Evolutionary conservation across 2,329 filamentous ascomycete species (phyloP), one percentile per base, ranked within the genome.

Genomic region (Tolypocladium amazonense): DNA sequence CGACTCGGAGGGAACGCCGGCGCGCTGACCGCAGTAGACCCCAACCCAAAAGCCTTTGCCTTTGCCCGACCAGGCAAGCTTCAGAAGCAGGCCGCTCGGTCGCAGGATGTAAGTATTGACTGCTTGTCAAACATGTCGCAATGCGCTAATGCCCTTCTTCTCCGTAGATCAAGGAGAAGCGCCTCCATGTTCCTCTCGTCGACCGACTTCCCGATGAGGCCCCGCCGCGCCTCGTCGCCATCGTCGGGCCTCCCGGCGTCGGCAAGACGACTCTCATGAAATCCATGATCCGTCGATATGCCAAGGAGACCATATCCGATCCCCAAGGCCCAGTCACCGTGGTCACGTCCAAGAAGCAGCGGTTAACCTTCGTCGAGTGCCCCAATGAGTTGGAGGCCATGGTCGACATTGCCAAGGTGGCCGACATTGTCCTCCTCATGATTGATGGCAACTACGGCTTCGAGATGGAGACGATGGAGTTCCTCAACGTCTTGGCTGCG

Each of bases 381-480:
- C 92, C 95, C n/a, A 93, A 97, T 71, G 92, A 94, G 67, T 84
- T 99, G 58, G 92, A 95, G 63, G 89, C 90, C 65, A 97, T 97
- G 90, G 92, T 99, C 64, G 94, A 99, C 74, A 83, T 97, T 60
- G 90, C 94, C 61, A 99, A 99, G 76, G 90, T 99, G 52, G 94
- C 95, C 23, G 94, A 99, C 72, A 97, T 99, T 68, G 90, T 97
- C 7, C 81, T 99, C 56, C 82, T 99, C 60, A 94, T 99, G 90
- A 99, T 99, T 67, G 94, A 99, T 71, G 95, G 94, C 59, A 97
- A 97, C 76, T 99, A 89, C 69, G 95, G 94, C 18, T 99, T 99
- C 71, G 94, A 99, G 76, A 99, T 99, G 94, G 94, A 99, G 81
- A 99, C 94, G 0, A 99, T 99, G 94, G 94, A 99, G 75, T 99